Percentiles rank a stretch among this genome's conserved stretches.
These are phyloP conservation scores for Luffa aegyptiaca DNA, from an alignment of 306 rosid genomes.

Conservation along the genomic window DNA sequence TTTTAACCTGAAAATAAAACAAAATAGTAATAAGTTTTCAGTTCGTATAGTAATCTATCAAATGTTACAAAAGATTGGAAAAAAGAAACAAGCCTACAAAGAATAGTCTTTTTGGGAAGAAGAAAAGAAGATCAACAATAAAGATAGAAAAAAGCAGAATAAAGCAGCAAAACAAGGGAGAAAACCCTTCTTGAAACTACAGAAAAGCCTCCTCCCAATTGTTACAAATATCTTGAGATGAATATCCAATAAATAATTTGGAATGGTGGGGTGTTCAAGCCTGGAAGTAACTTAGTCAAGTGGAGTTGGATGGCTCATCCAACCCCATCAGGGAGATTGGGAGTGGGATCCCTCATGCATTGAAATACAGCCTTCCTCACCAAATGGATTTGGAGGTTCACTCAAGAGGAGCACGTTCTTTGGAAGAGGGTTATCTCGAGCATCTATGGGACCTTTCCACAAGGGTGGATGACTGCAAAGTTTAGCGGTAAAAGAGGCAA, in stretches of 20 bases:
- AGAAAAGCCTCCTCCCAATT: not conserved
- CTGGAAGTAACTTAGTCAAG: too few species aligned
- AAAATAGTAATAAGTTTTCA: not conserved
- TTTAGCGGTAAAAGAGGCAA: too few species aligned
- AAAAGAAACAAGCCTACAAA: not conserved
- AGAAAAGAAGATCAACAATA: not conserved
- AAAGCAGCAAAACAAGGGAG: not conserved
- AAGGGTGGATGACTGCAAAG: too few species aligned
- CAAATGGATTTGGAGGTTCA: too few species aligned
- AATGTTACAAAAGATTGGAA: not conserved
- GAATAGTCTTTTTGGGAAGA: not conserved
- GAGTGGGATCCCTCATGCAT: too few species aligned
- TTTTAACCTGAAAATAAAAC: conserved; percentile 48
- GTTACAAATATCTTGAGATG: not conserved
- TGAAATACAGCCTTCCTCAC: too few species aligned
- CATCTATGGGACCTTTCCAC: too few species aligned
- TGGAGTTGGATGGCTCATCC: too few species aligned
- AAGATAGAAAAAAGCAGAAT: not conserved
- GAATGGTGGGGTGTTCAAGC: too few species aligned
- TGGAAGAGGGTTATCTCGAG: too few species aligned
- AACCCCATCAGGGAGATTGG: too few species aligned
- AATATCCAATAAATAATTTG: not conserved
- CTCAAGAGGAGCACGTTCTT: too few species aligned
- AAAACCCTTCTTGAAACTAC: not conserved
- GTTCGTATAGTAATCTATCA: not conserved